Base-by-base conservation (phyloP, 1,139 yeast genomes). In the Entelexis paramagnoliae region DNA sequence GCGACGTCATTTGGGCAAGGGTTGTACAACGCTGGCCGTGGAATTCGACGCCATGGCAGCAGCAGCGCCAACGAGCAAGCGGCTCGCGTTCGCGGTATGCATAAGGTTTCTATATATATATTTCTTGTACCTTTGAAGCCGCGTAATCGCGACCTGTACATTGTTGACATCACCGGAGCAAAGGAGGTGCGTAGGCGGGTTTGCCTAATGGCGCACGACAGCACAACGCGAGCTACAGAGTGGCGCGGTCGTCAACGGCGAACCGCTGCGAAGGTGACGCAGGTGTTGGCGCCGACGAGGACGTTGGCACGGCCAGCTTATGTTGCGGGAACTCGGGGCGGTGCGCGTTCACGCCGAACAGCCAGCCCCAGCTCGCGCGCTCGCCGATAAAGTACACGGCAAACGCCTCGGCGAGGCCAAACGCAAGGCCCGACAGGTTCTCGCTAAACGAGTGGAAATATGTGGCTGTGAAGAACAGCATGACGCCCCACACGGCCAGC, bases 381-480 rank as follows among this genome's bases (percentile, higher is more conserved):
- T 45, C 52, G 29, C 56, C 56, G 8, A 30, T n/a, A 22, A 44
- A 24, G 29, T 53, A 53, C 16, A 53, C 50, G 3, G 48, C 20
- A 16, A 24, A 11, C 17, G 39, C 48, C 43, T 46, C 54, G 16
- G 30, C 38, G 8, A 48, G 34, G 4, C 51, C 88, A 67, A 80
- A 81, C 3, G 73, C 13, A 46, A 82, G 66, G 1, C 94, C 94
- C 29, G 77, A 77, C 9, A 83, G 60, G 63, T 85, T 83, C 63
- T 91, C 98, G 4, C 70, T 60, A 45, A 85, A 68, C 1, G 93
- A 80, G 67, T 91, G 98, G 74, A 88, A 89, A 46, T 61, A 62
- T 16, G 85, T 74, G 56, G 85, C 78, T 0, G 98, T 89, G 77
- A 86, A 80, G 46, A 88, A 68, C 46, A 88, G 72, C 94, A 89